These are phyloP conservation scores for Raddia distichophylla DNA, from an alignment of 176 grass and related monocot genomes.

Conservation along the genomic window DNA sequence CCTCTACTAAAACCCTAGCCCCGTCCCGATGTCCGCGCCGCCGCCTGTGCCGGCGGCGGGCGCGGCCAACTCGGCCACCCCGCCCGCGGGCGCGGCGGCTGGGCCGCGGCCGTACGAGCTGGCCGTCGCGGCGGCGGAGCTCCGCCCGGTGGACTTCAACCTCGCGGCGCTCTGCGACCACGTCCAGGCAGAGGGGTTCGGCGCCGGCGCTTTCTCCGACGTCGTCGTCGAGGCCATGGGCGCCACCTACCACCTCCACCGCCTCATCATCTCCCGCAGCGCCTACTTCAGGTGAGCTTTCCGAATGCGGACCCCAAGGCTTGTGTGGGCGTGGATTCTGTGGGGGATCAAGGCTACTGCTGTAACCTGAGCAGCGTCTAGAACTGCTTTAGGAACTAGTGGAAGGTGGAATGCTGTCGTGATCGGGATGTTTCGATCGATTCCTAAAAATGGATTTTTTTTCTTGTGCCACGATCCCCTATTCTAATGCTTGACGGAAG, in stretches of 20 bases:
- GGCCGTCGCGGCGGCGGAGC: constrained; percentile 54
- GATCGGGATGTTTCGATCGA: neutral
- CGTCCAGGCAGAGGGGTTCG: constrained; percentile 81
- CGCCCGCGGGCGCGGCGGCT: neutral
- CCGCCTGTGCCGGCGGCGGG: constrained; percentile 30
- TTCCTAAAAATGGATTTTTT: neutral
- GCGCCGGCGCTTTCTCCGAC: constrained; percentile 83
- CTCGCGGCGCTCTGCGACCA: constrained; percentile 92
- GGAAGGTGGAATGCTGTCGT: neutral
- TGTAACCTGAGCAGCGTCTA: neutral
- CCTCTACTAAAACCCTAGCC: constrained; percentile 47
- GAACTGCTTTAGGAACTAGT: neutral
- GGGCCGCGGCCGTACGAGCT: constrained; percentile 52
- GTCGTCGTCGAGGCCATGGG: constrained; percentile 92
- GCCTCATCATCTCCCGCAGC: constrained; percentile 94
- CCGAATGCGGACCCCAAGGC: neutral
- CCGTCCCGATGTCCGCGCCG: constrained; percentile 33
- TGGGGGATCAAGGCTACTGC: neutral
- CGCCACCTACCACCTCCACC: constrained; percentile 81
- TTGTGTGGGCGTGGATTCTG: neutral
- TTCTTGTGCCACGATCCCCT: neutral
- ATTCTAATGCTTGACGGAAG: neutral
- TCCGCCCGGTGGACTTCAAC: constrained; percentile 80
- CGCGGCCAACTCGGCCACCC: neutral
- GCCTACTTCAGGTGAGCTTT: constrained; percentile 84